Base-by-base conservation (phyloP, 257 asterid species). In the Solanum raphanifolium region DNA sequence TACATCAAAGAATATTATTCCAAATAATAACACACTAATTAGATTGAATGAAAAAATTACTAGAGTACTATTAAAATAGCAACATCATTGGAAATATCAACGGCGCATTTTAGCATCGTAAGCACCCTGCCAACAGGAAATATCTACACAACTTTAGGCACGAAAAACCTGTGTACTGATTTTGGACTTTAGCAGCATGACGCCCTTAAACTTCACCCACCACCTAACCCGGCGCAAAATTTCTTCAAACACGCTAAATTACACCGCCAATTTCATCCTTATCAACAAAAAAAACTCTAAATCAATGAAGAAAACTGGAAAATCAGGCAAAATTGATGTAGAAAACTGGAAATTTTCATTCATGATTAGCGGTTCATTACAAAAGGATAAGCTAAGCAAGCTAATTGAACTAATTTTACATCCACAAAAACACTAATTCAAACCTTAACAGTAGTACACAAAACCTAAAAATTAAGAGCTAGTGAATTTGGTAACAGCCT, bases 401-500 rank as follows among this genome's bases (percentile, higher is more conserved):
- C 84, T 43, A 43, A n/a, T 39, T 76, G 16, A 76, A 13, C 84
- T n/a, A 25, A 13, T 43, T 79, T 27, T 79, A 79, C 84, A 76
- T 39, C 62, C 8, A n/a, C 34, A n/a, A n/a, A n/a, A 78, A 39
- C 13, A 1, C 15, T 39, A n/a, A 76, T n/a, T 7, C 10, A 1
- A 25, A 76, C 34, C 16, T 32, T 71, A 78, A 39, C 13, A 39
- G 60, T 23, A 68, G 36, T 1, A 9, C 39, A 13, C 38, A 13
- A 18, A 43, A 5, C 27, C 38, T 81, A 81, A 10, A 1, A 48
- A 5, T 84, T 75, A 87, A 29, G 89, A 81, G 83, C 89, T 87
- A 6, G 89, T 88, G 79, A 84, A 83, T 36, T 87, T 87, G 3
- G 89, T 87, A 12, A 87, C 89, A 4, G 87, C 89, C 62, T 87